Base-by-base conservation (phyloP, 441 rosid species). In the Pelargonium cotyledonis region DNA sequence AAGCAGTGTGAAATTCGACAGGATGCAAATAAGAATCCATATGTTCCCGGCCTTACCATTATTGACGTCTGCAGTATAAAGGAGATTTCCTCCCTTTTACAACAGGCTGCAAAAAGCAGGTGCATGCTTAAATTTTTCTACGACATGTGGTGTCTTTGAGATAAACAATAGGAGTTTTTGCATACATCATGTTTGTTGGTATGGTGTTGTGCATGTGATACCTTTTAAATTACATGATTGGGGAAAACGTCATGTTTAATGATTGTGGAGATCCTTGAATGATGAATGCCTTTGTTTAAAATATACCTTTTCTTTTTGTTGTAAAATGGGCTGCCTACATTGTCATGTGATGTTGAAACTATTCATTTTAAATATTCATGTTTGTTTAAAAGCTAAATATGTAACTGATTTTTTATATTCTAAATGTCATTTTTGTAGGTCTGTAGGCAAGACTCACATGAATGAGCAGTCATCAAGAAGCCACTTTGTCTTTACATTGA, bases 391-490 rank as follows among this genome's bases (percentile, higher is more conserved):
- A 49, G 15, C 15, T 49, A 49, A 49, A n/a, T 49, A 49, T 49
- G 40, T 35, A 35, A 35, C 40, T 35, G 40, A 5, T 35, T 35
- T 35, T 26, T 35, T 40, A 21, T 51, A 11, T 14, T 53, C 60
- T 15, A 15, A 53, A 53, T 1, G 19, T n/a, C 16, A 53, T 53
- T 15, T 65, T 66, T 73, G 71, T 70, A 95, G 98, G 83, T 92
- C 98, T 16, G 92, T 92, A 19, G 96, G 99, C 19, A 89, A 80
- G 85, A 95, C 99, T 4, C 88, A 86, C 4, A 95, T 95, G 98
- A 95, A 95, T 61, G 99, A 95, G 76, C 95, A 95, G 68, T 95
- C 99, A 8, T 95, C 99, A 14, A 86, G 97, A 79, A 95, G 99
- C 60, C 99, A 95, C 75, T 90, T 93, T 68, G 98, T 95, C 44